Evolutionary conservation across 345 rosid species (phyloP).

Genomic region (Heritiera littoralis): DNA sequence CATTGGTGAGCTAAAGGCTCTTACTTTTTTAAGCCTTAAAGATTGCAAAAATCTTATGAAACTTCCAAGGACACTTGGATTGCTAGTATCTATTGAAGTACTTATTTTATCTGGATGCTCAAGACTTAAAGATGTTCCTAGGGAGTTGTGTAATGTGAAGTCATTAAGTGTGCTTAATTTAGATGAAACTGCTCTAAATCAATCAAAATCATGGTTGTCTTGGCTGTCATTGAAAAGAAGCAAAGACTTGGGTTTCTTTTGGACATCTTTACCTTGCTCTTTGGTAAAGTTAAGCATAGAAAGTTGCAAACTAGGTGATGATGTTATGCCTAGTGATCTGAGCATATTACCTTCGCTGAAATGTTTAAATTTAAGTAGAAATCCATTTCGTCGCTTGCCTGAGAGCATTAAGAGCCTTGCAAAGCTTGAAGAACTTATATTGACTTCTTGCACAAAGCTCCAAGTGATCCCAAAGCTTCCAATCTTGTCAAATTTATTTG

Average conservation of each 20-base stretch:
- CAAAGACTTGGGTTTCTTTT: background rate
- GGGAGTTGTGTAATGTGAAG: conserved; percentile 19
- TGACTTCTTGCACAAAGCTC: conserved; percentile 8
- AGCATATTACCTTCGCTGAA: no score
- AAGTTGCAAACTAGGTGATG: no score
- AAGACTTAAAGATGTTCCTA: conserved; percentile 19
- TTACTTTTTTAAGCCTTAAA: conserved; percentile 19
- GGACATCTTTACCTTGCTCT: background rate
- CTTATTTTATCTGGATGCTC: conserved; percentile 33
- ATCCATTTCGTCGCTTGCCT: conserved; percentile 13
- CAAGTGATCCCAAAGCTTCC: conserved; percentile 5
- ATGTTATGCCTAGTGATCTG: no score
- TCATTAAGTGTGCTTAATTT: conserved; percentile 25
- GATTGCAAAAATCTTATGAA: conserved; percentile 28
- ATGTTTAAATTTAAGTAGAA: conserved; percentile 9
- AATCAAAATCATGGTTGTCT: background rate
- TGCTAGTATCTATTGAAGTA: conserved; percentile 25
- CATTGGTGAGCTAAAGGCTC: conserved; percentile 17
- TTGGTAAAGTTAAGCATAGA: background rate
- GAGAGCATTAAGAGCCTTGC: conserved; percentile 9
- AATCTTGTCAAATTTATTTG: conserved; percentile 19
- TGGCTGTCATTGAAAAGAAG: background rate
- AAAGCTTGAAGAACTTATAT: conserved; percentile 13
- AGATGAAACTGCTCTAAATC: conserved; percentile 19
- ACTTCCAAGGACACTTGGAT: conserved; percentile 27